Evolutionary conservation across 805 yeast species (phyloP), one percentile per base, ranked within the genome.

Genomic region (Saturnispora bothae): DNA sequence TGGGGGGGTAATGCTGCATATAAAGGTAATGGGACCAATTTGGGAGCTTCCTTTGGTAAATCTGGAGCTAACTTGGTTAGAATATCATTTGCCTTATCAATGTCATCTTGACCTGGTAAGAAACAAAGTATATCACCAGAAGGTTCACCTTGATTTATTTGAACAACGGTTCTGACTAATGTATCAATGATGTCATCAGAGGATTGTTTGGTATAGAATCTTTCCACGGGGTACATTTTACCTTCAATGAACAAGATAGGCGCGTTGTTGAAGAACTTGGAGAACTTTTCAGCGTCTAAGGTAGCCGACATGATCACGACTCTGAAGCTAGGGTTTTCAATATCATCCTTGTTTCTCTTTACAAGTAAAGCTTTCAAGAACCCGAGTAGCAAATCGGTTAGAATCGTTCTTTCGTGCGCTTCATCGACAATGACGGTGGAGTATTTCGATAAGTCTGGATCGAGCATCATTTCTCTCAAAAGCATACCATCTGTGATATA

Each of bases 401-500:
- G 61, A 2, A 92, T 81, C 0, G 97, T 89, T 55, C 98, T 72
- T 63, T 92, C 98, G 64, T 92, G 98, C 3, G 97, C 98, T 64
- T 92, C 98, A 66, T 92, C 98, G 35, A 92, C 77, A 32, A 92
- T 67, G 8, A 92, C 69, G 0, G 86, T 78, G 20, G 80, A 66
- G 58, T 89, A 92, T 43, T 72, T 73, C 3, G 68, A 58, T 27
- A 92, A 60, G 9, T 60, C 53, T 2, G 73, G 71, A 50, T 83
- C 84, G 43, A 83, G 59, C 92, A 89, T 82, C 45, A 88, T 59
- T 56, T 92, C 97, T 54, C 98, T 72, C 40, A 92, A 61, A 16
- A 92, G 69, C 97, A 92, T 89, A 77, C 98, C 98, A 64, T 92
- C 98, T 0, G 98, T 92, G 33, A 89, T 63, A 53, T 85, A 92